Evolutionary conservation across 106 monocot species (phyloP).

Genomic region (Allium fistulosum): DNA sequence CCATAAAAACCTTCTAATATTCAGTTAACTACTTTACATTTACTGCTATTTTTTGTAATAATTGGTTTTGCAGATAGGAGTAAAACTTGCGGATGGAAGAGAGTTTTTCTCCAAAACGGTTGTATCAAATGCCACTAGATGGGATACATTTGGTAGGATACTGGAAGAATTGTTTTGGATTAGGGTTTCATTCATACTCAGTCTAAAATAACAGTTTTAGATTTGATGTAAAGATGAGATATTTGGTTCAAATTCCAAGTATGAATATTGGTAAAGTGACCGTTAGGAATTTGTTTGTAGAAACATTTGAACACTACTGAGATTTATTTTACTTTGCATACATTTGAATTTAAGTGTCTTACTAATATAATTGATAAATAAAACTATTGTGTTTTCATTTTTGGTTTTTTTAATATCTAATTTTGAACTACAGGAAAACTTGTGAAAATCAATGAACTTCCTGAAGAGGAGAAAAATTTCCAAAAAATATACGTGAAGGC

Average conservation of each 20-base stretch:
- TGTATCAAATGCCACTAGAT: slow-evolving; percentile 99
- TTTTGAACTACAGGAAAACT: slow-evolving; percentile 49
- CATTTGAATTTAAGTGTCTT: not conserved
- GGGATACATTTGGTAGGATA: slow-evolving; percentile 95
- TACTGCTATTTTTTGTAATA: too few species aligned
- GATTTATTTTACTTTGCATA: too few species aligned
- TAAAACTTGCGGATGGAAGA: slow-evolving; percentile 82
- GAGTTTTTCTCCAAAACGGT: slow-evolving; percentile 78
- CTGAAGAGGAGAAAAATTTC: slow-evolving; percentile 82
- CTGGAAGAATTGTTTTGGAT: too few species aligned
- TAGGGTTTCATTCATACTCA: too few species aligned
- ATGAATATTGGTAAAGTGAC: too few species aligned
- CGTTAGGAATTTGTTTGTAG: too few species aligned
- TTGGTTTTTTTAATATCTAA: not conserved
- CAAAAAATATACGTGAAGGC: slow-evolving; percentile 86
- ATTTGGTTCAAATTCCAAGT: too few species aligned
- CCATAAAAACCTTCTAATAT: too few species aligned
- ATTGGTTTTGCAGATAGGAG: slow-evolving; percentile 55
- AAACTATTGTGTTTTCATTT: not conserved
- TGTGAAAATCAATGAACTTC: slow-evolving; percentile 66
- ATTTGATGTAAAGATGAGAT: too few species aligned
- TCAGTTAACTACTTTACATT: too few species aligned
- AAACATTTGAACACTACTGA: too few species aligned
- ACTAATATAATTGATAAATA: not conserved
- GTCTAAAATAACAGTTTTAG: too few species aligned